Evolutionary conservation across 768 basidiomycete species (phyloP), one percentile per base, ranked within the genome.

Genomic region (Pulveroboletus sp.): DNA sequence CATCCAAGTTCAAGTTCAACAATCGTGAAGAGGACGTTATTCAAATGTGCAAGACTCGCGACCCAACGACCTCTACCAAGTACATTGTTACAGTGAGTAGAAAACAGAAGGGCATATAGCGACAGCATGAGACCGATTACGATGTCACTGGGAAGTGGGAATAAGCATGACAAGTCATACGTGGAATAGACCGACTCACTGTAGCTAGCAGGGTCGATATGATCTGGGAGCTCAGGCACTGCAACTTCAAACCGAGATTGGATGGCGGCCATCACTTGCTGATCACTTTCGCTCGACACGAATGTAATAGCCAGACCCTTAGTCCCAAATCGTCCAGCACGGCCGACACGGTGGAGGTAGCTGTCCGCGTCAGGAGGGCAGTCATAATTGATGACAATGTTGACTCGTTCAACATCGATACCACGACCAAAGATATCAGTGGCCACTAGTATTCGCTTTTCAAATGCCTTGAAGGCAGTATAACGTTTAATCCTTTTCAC

Each of bases 361-460:
- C 90, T 94, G 72, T 99, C 96, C 18, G 96, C 95, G 61, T 99
- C 96, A 35, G 87, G 83, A 36, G 96, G 93, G 55, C 89, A 93
- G 64, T 99, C 96, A 66, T 99, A 99, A 72, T 99, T 99, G 75
- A 99, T 82, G 44, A 99, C 96, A 51, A 98, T 97, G 73, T 99
- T 99, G 61, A 99, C 96, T 54, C 96, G 93, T 69, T 99, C 96
- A 18, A 99, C 95, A 73, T 99, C 96, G 57, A 99, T 99, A 57
- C 95, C 96, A 69, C 96, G 91, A 52, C 96, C 96, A 54, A 99
- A 99, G 58, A 99, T 98, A 69, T 99, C 96, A 17, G 96, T 99
- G 17, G 94, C 95, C 37, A 99, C 96, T 17, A 99, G 79, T 57
- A 99, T 97, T 57, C 96, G 93, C 74, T 97, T 99, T 76, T 99